These are phyloP conservation scores for Diaporthe caulivora DNA, from an alignment of 2,329 filamentous ascomycete genomes.

Conservation along the genomic window DNA sequence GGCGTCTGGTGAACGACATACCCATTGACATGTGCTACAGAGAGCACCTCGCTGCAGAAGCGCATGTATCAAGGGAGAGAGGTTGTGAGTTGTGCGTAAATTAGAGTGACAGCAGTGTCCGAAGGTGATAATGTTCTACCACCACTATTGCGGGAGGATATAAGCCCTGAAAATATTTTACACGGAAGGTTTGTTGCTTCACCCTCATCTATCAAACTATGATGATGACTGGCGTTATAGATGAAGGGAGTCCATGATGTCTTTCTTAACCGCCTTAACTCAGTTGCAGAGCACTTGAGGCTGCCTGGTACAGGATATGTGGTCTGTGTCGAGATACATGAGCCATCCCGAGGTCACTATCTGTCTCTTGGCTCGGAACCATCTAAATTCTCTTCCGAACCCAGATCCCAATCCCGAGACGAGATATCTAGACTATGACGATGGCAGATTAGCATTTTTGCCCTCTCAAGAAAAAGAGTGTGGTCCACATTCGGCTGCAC, in stretches of 20 bases:
- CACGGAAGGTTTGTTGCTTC: not conserved
- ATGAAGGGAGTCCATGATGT: not conserved
- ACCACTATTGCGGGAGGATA: not conserved
- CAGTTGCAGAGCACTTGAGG: not conserved
- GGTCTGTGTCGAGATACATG: not conserved
- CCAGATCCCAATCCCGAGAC: not conserved
- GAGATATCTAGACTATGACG: not conserved
- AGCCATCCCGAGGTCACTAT: too few relatives aligned
- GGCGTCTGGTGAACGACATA: not conserved
- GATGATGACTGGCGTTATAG: not conserved
- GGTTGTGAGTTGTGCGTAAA: not conserved
- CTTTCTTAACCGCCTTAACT: not conserved
- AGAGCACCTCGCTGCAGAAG: not conserved
- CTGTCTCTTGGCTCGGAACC: not conserved
- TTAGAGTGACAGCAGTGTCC: not conserved
- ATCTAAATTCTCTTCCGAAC: not conserved
- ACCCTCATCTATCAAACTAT: not conserved
- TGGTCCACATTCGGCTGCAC: not conserved
- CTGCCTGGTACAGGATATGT: not conserved
- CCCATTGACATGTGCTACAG: not conserved
- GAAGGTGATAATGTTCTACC: not conserved
- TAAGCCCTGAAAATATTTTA: not conserved
- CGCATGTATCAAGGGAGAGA: not conserved
- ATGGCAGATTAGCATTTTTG: not conserved
- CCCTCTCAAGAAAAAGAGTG: not conserved